Percentiles rank a stretch among this genome's conserved stretches.
Evolutionary conservation across 495 filamentous ascomycete genomes (phyloP).

Genomic region (Cladorrhinum samala): DNA sequence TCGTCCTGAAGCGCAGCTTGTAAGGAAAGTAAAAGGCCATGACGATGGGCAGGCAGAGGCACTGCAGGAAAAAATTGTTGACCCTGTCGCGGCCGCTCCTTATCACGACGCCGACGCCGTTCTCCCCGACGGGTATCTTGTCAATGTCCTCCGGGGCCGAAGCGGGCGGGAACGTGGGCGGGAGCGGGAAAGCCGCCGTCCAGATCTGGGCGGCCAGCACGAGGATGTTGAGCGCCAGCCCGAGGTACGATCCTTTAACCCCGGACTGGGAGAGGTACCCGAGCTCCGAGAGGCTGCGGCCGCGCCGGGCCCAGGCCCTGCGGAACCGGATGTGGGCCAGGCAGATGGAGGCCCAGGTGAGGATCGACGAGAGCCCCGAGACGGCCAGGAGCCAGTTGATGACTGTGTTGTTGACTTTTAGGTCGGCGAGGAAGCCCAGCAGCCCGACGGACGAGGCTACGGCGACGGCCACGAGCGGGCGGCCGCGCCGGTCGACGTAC

Average conservation of each 20-base stretch:
- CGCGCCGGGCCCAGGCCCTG: constrained; percentile 62
- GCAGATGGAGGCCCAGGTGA: constrained; percentile 92
- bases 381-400: constrained; percentile 88
- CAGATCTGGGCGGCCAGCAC: constrained; percentile 93
- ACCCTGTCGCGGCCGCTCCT: constrained; percentile 1
- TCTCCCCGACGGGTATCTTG: background rate
- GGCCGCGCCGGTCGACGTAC: constrained; percentile 80
- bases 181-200: constrained; percentile 75
- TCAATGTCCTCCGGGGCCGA: constrained; percentile 27
- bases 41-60: constrained; percentile 80
- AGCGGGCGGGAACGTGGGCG: background rate
- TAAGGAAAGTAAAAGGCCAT: constrained; percentile 67
- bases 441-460: constrained; percentile 66
- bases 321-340: constrained; percentile 90
- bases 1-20: constrained; percentile 70
- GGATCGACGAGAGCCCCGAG: constrained; percentile 80
- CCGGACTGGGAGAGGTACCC: constrained; percentile 78
- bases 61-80: constrained; percentile 68
- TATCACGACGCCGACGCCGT: constrained; percentile 23
- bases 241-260: constrained; percentile 76
- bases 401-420: constrained; percentile 54
- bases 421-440: constrained; percentile 71
- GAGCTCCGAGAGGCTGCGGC: constrained; percentile 65
- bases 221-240: constrained; percentile 68
- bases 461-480: constrained; percentile 67